Conservation (phyloP, 1,139 yeast species). For the Trichomonascaceae sp. region DNA sequence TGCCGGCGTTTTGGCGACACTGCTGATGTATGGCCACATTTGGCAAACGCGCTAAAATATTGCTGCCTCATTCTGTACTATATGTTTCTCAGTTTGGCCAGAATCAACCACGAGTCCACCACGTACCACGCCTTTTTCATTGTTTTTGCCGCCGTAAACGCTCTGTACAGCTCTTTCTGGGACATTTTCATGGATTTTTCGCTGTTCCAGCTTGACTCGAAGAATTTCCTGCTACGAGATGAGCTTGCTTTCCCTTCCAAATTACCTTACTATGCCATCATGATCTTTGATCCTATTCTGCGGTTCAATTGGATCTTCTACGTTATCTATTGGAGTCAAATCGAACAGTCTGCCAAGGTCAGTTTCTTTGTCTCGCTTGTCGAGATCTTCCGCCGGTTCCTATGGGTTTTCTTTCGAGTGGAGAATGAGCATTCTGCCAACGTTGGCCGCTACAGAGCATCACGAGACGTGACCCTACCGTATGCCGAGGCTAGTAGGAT, state of each 20-base stretch:
- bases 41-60: conserved; percentile 82
- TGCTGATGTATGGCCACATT: conserved; percentile 93
- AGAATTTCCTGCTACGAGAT: conserved; percentile 51
- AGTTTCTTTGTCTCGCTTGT: conserved; percentile 74
- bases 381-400: conserved; percentile 65
- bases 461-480: conserved; percentile 77
- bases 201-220: conserved; percentile 49
- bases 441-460: conserved; percentile 71
- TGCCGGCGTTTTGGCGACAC: conserved; percentile 84
- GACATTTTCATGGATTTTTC: conserved; percentile 96
- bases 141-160: conserved; percentile 59
- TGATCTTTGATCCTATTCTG: conserved; percentile 55
- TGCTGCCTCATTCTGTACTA: conserved; percentile 52
- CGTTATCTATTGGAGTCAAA: conserved; percentile 49
- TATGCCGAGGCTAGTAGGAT: conserved; percentile 27
- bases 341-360: conserved; percentile 85
- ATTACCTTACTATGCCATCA: conserved; percentile 58
- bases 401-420: conserved; percentile 87
- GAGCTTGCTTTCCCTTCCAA: conserved; percentile 51
- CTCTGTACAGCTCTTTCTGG: conserved; percentile 64
- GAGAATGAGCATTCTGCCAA: conserved; percentile 94
- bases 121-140: conserved; percentile 48
- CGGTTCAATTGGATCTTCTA: conserved; percentile 91
- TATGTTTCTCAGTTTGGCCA: conserved; percentile 63
- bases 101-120: conserved; percentile 39